Evolutionary conservation across 1,284 basidiomycete genomes (phyloP).

Genomic region (Psilocybe mexicana): DNA sequence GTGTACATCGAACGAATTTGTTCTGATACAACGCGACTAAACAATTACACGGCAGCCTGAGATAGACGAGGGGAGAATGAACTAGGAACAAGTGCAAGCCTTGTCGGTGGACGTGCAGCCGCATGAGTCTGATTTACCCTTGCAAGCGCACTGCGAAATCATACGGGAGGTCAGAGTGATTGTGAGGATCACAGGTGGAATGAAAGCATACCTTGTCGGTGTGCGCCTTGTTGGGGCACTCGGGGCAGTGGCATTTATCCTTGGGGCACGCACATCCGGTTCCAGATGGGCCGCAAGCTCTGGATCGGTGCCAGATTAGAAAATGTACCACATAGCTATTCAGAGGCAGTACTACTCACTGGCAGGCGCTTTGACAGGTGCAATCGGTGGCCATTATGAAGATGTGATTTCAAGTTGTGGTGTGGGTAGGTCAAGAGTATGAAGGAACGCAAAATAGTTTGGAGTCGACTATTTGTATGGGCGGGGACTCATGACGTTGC

Average conservation of each 20-base stretch:
- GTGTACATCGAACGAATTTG: too few species aligned
- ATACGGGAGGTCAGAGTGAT: not conserved
- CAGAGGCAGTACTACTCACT: conserved; percentile 20
- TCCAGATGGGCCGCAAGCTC: conserved; percentile 34
- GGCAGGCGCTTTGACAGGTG: conserved; percentile 24
- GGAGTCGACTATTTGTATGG: not conserved
- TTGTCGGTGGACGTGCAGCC: conserved; percentile 30
- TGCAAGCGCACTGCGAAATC: conserved; percentile 29
- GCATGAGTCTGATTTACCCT: conserved; percentile 27
- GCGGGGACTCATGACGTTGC: not conserved
- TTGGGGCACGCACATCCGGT: conserved; percentile 37
- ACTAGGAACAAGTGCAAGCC: conserved; percentile 27
- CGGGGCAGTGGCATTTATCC: conserved; percentile 35
- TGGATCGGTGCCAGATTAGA: conserved; percentile 6
- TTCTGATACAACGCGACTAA: too few species aligned
- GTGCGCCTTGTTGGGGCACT: conserved; percentile 39
- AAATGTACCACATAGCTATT: not conserved
- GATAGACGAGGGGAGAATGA: too few species aligned
- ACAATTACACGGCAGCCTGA: too few species aligned
- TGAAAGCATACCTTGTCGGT: conserved; percentile 29
- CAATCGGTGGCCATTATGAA: not conserved
- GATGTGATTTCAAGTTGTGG: not conserved
- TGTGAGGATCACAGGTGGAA: not conserved
- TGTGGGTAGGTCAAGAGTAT: not conserved
- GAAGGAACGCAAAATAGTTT: too few species aligned